Evolutionary conservation across 1,284 basidiomycete species (phyloP), one percentile per base, ranked within the genome.

Genomic region (Apiotrichum akiyoshidainum): DNA sequence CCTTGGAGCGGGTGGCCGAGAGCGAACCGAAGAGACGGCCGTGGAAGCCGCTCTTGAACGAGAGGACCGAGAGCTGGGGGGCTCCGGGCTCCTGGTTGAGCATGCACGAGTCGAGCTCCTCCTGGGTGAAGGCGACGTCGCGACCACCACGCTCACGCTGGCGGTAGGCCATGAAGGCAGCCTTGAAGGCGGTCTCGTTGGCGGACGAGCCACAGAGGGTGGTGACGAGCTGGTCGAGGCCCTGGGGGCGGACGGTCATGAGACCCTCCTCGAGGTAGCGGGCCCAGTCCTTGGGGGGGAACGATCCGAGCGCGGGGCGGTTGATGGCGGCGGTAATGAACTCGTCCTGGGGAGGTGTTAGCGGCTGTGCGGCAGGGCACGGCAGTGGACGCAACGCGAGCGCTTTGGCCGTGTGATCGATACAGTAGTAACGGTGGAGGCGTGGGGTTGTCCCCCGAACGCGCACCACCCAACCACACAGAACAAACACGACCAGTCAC

Each of bases 151-250:
- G 57, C 61, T 74, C 70, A 44, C 70, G 60, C 50, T 70, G 67
- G 44, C 68, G 64, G 61, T 74, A 75, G 4, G 71, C 73, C 71
- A 73, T 81, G 69, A 83, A 84, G 2, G 81, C 81, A 6, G 81
- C 80, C 65, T 83, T 83, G 72, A 82, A 78, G n/a, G 82, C 82
- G 45, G 78, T 80, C 68, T 81, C 80, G 63, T 76, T 77, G 46
- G 76, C 72, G 39, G 69, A 75, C 34, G 72, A 75, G 10, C 79
- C 79, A 55, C 74, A 73, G 19, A 78, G 65, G 5, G 77, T 73
- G 17, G 77, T 79, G 26, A 75, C 67, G 19, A 81, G 68, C 60
- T 83, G 79, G 60, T 78, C 72, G 26, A 82, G 68, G 0, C 83
- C 83, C 53, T 77, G 77, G 10, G 83, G 83, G 12, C 74, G 75